Percentiles rank a stretch among this genome's conserved stretches.
Evolutionary conservation across 495 filamentous ascomycete species (phyloP).

Genomic region (Ascodesmis nigricans): DNA sequence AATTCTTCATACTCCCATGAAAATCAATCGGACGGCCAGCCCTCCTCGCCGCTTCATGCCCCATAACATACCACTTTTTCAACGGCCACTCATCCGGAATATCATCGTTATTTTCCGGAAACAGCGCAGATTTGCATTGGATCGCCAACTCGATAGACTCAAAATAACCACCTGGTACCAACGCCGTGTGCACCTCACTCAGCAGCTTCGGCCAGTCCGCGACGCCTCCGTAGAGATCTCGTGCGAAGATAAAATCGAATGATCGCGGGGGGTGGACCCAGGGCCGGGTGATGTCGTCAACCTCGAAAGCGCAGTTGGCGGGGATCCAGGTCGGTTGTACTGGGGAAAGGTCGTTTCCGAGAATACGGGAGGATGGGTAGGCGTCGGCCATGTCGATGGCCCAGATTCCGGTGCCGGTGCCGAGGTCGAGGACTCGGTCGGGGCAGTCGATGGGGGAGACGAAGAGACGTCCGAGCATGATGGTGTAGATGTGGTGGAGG

Average conservation of each 20-base stretch:
- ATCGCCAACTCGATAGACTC: slow-evolving; percentile 30
- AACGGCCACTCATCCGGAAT: slow-evolving; percentile 3
- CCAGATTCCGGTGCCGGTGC: slow-evolving; percentile 37
- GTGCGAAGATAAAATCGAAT: slow-evolving; percentile 36
- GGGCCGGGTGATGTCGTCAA: slow-evolving; percentile 28
- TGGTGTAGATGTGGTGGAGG: slow-evolving; percentile 30
- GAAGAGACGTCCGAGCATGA: slow-evolving; percentile 35
- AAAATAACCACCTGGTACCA: slow-evolving; percentile 30
- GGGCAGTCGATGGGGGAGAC: slow-evolving; percentile 37
- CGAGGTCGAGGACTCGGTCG: slow-evolving; percentile 43
- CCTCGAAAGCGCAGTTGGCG: slow-evolving; percentile 25
- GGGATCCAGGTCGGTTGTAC: slow-evolving; percentile 26
- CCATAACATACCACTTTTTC: slow-evolving; percentile 9
- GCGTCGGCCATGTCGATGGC: slow-evolving; percentile 31
- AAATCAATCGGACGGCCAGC: slow-evolving; percentile 10
- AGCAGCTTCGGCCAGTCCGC: slow-evolving; percentile 29
- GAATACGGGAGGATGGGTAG: slow-evolving; percentile 27
- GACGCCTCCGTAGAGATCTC: slow-evolving; percentile 31
- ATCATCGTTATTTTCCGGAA: neutral
- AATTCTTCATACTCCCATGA: slow-evolving; percentile 9
- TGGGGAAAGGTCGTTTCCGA: slow-evolving; percentile 42
- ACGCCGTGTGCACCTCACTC: slow-evolving; percentile 20
- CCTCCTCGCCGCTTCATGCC: slow-evolving; percentile 6
- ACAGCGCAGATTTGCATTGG: slow-evolving; percentile 2
- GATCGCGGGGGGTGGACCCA: slow-evolving; percentile 26